phyloP scores from a whole-genome alignment of 1,139 yeast species.

The Debaryomyces subglobosus region DNA sequence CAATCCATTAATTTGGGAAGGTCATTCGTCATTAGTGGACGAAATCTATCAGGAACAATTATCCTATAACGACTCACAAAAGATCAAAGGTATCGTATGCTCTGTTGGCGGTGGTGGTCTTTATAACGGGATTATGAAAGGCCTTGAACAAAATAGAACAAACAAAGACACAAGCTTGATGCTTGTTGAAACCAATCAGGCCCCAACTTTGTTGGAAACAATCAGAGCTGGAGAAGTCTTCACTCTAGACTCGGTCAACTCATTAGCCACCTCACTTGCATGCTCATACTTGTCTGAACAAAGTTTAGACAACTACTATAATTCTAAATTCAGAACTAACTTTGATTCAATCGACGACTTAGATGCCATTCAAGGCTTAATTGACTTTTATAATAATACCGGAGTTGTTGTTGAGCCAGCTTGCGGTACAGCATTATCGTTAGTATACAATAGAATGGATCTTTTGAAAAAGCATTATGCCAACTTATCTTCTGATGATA shows the following conservation, averaged over 20 bases:
- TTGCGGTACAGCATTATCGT: conserved; percentile 43
- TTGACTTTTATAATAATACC: conserved; percentile 29
- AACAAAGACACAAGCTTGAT: conserved; percentile 27
- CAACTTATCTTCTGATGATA: conserved; percentile 31
- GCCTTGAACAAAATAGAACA: conserved; percentile 25
- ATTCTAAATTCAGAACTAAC: conserved; percentile 18
- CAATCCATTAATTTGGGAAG: conserved; percentile 42
- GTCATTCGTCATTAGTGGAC: conserved; percentile 39
- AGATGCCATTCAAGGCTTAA: conserved; percentile 36
- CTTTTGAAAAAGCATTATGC: conserved; percentile 25
- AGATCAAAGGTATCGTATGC: conserved; percentile 40
- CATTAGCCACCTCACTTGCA: conserved; percentile 44
- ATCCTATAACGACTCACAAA: conserved; percentile 17
- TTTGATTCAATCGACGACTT: conserved; percentile 37
- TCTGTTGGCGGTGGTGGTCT: conserved; percentile 50
- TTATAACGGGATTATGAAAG: conserved; percentile 41
- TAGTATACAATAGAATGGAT: conserved; percentile 27
- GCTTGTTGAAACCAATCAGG: conserved; percentile 42
- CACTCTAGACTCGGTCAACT: conserved; percentile 30
- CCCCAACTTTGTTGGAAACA: conserved; percentile 40
- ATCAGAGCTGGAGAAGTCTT: conserved; percentile 32
- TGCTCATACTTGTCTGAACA: conserved; percentile 40
- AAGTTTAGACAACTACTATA: conserved; percentile 29
- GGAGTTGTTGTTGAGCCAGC: conserved; percentile 42
- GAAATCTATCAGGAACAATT: conserved; percentile 31